Percentiles rank a stretch among this genome's conserved stretches.
Conservation (phyloP, 2,329 filamentous ascomycete species). For the Microdochium paspali region DNA sequence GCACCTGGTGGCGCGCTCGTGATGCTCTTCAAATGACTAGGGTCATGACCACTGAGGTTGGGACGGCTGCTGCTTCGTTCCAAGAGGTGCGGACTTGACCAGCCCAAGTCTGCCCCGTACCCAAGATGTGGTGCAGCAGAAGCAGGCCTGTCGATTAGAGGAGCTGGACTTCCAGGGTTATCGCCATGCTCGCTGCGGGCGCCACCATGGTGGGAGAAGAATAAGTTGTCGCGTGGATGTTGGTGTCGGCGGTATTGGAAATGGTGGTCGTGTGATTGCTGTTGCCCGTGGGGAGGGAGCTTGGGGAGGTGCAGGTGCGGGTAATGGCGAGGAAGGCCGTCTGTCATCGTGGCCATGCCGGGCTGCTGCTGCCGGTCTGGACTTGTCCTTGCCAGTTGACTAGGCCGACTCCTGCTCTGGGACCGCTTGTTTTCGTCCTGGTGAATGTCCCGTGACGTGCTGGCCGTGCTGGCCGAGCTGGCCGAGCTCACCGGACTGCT, state of each 20-base stretch:
- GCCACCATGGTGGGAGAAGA: neutral
- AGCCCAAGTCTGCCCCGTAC: neutral
- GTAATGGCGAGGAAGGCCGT: neutral
- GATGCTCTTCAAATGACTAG: neutral
- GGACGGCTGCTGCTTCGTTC: neutral
- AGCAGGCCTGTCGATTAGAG: neutral
- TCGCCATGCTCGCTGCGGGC: neutral
- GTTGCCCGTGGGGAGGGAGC: neutral
- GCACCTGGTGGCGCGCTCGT: neutral
- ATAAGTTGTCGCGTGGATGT: neutral
- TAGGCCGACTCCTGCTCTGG: slow-evolving; percentile 1
- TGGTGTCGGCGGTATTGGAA: neutral
- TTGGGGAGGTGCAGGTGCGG: neutral
- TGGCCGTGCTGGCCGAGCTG: neutral
- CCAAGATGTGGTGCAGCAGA: neutral
- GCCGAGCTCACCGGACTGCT: neutral
- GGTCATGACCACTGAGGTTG: neutral
- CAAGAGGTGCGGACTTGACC: neutral
- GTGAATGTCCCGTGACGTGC: slow-evolving; percentile 1
- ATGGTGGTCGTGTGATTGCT: neutral
- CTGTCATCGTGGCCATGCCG: neutral
- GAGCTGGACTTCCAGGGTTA: neutral
- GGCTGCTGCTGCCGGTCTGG: neutral
- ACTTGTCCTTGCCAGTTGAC: neutral
- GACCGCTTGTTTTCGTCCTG: slow-evolving; percentile 6